Evolutionary conservation across 1,284 basidiomycete genomes (phyloP), one percentile per base, ranked within the genome.

Genomic region (Moesziomyces antarcticus): DNA sequence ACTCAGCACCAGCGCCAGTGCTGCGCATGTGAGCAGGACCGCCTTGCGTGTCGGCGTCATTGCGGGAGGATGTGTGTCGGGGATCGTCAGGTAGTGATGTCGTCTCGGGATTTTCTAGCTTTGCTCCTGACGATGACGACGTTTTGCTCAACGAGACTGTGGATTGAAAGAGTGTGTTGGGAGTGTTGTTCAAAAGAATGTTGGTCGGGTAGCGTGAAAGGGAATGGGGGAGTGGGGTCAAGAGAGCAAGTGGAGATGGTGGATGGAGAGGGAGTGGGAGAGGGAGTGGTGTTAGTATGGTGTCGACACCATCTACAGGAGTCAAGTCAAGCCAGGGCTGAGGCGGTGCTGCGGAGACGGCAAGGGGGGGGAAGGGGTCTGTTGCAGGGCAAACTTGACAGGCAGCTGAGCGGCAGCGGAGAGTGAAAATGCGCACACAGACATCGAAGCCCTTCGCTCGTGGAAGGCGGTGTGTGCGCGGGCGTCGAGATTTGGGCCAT

Each of bases 1-100:
- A 16, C 41, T 54, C 41, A 70, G 60, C 52, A 69, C 10, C 24
- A 55, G 18, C 20, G 46, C 20, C 4, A 72, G 43, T 18, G 56
- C 22, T 16, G 62, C 40, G 47, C 50, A 57, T 25, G 49, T n/a
- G 41, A 66, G 8, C 9, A 56, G 22, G 5, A 50, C 10, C 8
- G 43, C 20, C 24, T 18, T 54, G 5, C 46, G n/a, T 44, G 61
- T 33, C 11, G 44, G 44, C 14, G 35, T 40, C 65, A 68, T 68
- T 20, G 47, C 37, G 13, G 18, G 3, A 25, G 9, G 3, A 9
- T 47, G 21, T 21, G 21, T 55, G 35, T 47, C 30, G 6, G 8
- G 30, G 30, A 11, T 1, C 9, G 30, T 30, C 9, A 11, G 30
- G 30, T 30, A 2, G 11, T 10, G 30, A 8, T 30, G 30, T 10